phyloP scores from a whole-genome alignment of 805 yeast genomes.

The Lachancea meyersii region DNA sequence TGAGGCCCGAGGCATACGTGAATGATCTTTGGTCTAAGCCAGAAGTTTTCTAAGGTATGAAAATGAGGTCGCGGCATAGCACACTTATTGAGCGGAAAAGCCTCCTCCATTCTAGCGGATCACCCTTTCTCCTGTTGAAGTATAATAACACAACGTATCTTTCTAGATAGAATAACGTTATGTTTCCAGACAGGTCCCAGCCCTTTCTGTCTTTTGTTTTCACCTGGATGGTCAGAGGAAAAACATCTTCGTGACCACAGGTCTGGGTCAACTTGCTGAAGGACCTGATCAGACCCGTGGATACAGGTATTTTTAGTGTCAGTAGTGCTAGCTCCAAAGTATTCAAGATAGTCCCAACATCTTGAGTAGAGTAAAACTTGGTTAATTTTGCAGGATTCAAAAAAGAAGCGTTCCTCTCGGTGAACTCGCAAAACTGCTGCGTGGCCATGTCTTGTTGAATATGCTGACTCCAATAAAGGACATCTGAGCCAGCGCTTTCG shows the following conservation, averaged over 20 bases:
- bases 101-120: constrained; percentile 70
- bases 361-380: constrained; percentile 26
- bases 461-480: constrained; percentile 20
- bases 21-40: not conserved
- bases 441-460: constrained; percentile 25
- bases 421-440: constrained; percentile 19
- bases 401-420: constrained; percentile 3
- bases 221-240: constrained; percentile 36
- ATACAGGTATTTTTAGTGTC: constrained; percentile 21
- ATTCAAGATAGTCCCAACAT: constrained; percentile 25
- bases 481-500: constrained; percentile 15
- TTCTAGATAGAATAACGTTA: constrained; percentile 38
- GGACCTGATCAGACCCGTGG: constrained; percentile 18
- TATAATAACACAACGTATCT: constrained; percentile 43
- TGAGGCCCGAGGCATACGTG: no score
- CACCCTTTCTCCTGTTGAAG: constrained; percentile 53
- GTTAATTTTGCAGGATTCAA: constrained; percentile 27
- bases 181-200: constrained; percentile 41
- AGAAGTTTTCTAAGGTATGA: constrained; percentile 29
- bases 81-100: constrained; percentile 53
- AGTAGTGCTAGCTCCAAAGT: constrained; percentile 28
- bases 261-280: constrained; percentile 14
- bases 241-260: constrained; percentile 21
- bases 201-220: constrained; percentile 42
- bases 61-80: constrained; percentile 52